Base-by-base conservation (phyloP, 768 basidiomycete species). In the Phylloporus rhodoxanthus region DNA sequence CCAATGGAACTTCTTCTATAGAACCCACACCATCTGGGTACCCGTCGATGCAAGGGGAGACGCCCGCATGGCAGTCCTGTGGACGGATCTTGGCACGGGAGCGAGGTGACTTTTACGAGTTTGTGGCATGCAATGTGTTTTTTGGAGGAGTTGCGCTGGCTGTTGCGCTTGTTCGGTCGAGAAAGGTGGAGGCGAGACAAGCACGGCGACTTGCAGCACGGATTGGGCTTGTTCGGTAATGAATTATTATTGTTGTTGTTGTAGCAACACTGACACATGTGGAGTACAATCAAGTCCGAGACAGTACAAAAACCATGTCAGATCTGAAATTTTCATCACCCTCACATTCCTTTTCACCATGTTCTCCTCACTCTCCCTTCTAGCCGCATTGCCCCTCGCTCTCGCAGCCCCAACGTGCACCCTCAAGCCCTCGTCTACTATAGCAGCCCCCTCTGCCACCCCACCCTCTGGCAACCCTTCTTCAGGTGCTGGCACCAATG, bases 61-160 rank as follows among this genome's bases (percentile, higher is more conserved):
- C 79, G 1, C 84, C 85, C 3, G 92, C 91, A 5, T 97, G 92
- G 91, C 86, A 92, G 62, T 82, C 92, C 4, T 97, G 94, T 58
- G 94, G 93, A 4, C 90, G 91, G 54, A 87, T 93, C 30, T 74
- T 87, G 39, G 68, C 72, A 17, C 75, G 80, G 52, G 93, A 97
- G 68, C 80, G 85, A 38, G 85, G 78, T 8, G 91, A 93, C 66
- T 97, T 90, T 64, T 89, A 82, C 70, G 92, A 96, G 65, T 97
- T 96, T 67, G 69, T 94, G 8, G 91, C 83, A 21, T 85, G 89
- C 63, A 95, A 93, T 62, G 58, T 88, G 26, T 56, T 85, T 11
- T 84, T 96, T 60, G 82, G 82, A 2, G 68, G 76, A 1, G 68
- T 87, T 10, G 81, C 87, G 2, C 64, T 92, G 21, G 70, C 74